Base-by-base conservation (phyloP, 371 early-diverging fungal genomes). In the Rhizopus stolonifer region DNA sequence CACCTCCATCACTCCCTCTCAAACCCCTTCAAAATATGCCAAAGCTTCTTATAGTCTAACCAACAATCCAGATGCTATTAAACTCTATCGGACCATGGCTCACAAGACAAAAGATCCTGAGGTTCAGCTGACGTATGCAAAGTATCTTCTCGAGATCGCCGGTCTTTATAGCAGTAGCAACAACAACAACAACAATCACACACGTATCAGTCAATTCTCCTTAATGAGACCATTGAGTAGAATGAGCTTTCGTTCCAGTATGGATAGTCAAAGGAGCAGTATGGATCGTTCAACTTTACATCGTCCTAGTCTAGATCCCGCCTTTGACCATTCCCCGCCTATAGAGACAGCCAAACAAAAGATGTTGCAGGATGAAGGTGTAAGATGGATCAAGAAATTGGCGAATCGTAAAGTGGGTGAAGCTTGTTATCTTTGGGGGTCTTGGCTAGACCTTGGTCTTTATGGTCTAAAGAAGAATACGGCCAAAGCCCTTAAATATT, bases 41-140 rank as follows among this genome's bases (percentile, higher is more conserved):
- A 67, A 62, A 22, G 74, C 75, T 0, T 86, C 86, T 4, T 79
- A 77, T 58, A n/a, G n/a, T n/a, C n/a, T n/a, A n/a, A n/a, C n/a
- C n/a, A n/a, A n/a, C n/a, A 72, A 81, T 23, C 79, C 74, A 21
- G 74, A 74, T 29, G 83, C 82, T 3, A 62, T 86, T 39, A 78
- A 82, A 55, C 67, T 79, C 40, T 89, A 89, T 52, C 74, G 89
- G n/a, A 81, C 80, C 22, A 83, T 86, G 52, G 92, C 91, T 0
- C 82, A 83, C 55, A 82, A 80, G 39, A 86, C 83, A 45, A 78
- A 80, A 21, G 94, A 94, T 62, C 91, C 89, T 0, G 75, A 56
- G 0, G 82, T 88, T 14, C 93, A 91, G 70, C 73, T 94, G 4
- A 86, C 86, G 23, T 94, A 92, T 73, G 94, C 92, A 19, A 88